A percentile compares a stretch with the other conserved stretches of the same genome.
Evolutionary conservation across 148 eudicot species (phyloP).

Genomic region (Diospyros kaki): DNA sequence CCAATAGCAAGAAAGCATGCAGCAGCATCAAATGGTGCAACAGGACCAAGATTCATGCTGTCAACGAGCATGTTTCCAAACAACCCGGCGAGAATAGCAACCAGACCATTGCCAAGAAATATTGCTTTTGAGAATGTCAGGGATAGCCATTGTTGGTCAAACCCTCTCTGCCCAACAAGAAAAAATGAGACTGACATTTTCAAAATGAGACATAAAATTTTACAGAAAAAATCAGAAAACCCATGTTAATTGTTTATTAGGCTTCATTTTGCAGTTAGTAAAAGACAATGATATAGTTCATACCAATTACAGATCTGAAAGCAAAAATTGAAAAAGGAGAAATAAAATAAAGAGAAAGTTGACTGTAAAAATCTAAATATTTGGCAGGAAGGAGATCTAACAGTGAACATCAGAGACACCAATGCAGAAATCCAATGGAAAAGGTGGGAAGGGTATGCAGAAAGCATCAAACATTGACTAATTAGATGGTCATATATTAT

Average conservation of each 20-base stretch:
- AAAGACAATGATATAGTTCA: neutral
- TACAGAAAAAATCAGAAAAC: neutral
- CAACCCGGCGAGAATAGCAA: slow-evolving; percentile 82
- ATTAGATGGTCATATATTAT: too few relatives aligned
- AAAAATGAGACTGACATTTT: neutral
- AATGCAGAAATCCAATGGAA: neutral
- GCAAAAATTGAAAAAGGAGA: neutral
- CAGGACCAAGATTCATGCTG: slow-evolving; percentile 73
- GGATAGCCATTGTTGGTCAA: slow-evolving; percentile 88
- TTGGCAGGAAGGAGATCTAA: neutral
- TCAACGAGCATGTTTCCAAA: slow-evolving; percentile 87
- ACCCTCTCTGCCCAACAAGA: slow-evolving; percentile 68
- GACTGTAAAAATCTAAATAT: neutral
- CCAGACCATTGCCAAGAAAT: slow-evolving; percentile 92
- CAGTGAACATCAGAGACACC: neutral
- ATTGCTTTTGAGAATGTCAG: slow-evolving; percentile 92
- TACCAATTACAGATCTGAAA: slow-evolving; percentile 2
- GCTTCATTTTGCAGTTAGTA: neutral
- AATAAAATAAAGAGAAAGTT: neutral
- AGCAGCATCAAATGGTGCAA: slow-evolving; percentile 98
- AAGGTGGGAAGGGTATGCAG: neutral
- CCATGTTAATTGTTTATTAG: neutral
- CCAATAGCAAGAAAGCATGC: slow-evolving; percentile 91
- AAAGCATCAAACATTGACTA: neutral
- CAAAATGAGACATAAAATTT: neutral